Evolutionary conservation across 2,329 filamentous ascomycete species (phyloP), one percentile per base, ranked within the genome.

Genomic region (Talaromyces sp.): DNA sequence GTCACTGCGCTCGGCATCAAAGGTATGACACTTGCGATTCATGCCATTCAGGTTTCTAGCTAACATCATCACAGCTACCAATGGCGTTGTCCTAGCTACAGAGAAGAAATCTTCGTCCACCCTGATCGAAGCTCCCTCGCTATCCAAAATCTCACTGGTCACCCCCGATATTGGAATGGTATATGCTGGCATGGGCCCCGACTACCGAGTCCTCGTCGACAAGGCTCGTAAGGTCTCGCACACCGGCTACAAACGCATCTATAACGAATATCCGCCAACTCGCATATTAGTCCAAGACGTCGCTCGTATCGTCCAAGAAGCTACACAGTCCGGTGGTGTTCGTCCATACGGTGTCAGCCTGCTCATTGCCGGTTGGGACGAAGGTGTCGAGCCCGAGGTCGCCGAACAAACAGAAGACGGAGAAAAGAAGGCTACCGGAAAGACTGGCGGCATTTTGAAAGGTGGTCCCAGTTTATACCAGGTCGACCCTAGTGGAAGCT

Each of bases 151-250:
- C 82, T 96, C 92, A 77, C 87, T 96, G 77, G 93, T 99, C 82
- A 99, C 95, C 55, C 95, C 95, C 73, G 95, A 99, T 84, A 98
- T 99, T 79, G 95, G 95, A 77, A 97, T 98, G 91, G 95, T 99
- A 72, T 99, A 99, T 82, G 93, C 92, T 59, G 95, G 95, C 76
- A 99, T 99, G 95, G 93, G 95, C 33, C 95, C 95, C 64, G 95
- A 99, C 80, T 99, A 98, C 83, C 88, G 95, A 78, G 92, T 99
- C 63, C 86, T 99, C 61, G 95, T 98, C 71, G 95, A 99, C 83
- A 93, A 93, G 79, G 95, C 95, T 70, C 92, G 95, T 75, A 99
- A 98, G 81, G 95, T 97, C 69, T 96, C 93, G 62, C 95, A 99
- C 82, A 96, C 95, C 55, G 90, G 88, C 78, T 99, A 99, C 88